Conservation (phyloP, 441 rosid species). For the Jatropha podagrica region DNA sequence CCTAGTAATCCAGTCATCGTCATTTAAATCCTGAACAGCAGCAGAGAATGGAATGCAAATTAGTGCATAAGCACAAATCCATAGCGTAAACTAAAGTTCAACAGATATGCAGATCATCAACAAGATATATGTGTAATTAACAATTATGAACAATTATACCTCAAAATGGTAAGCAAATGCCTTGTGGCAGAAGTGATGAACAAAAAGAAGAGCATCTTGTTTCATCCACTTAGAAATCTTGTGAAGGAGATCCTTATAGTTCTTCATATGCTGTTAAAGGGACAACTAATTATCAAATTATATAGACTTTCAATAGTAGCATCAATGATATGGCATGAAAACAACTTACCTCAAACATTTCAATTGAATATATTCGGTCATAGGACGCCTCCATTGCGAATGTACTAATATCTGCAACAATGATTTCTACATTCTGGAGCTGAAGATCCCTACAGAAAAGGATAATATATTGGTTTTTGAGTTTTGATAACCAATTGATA, state of each 20-base stretch:
- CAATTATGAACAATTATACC: slow-evolving; percentile 34
- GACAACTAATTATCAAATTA: neutral
- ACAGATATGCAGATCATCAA: neutral
- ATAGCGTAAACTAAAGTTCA: neutral
- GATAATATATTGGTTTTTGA: neutral
- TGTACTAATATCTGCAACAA: slow-evolving; percentile 75
- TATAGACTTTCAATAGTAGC: neutral
- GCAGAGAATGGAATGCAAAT: neutral
- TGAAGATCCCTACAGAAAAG: slow-evolving; percentile 45
- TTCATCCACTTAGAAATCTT: slow-evolving; percentile 89
- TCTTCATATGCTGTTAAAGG: slow-evolving; percentile 74
- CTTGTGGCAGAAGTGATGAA: slow-evolving; percentile 84
- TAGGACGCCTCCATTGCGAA: slow-evolving; percentile 72
- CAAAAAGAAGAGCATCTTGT: slow-evolving; percentile 63
- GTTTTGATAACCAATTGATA: neutral
- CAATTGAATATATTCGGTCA: slow-evolving; percentile 76
- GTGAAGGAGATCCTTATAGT: slow-evolving; percentile 64
- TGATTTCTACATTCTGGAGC: slow-evolving; percentile 63
- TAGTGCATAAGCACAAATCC: neutral
- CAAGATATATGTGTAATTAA: neutral
- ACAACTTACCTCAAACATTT: slow-evolving; percentile 76
- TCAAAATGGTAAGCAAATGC: slow-evolving; percentile 83
- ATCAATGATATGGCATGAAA: slow-evolving; percentile 6
- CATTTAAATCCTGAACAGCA: slow-evolving; percentile 53
- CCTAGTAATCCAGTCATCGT: slow-evolving; percentile 85